A percentile compares a stretch with the other conserved stretches of the same genome.
phyloP scores from a whole-genome alignment of 495 filamentous ascomycete species.

The Pseudevernia furfuracea region DNA sequence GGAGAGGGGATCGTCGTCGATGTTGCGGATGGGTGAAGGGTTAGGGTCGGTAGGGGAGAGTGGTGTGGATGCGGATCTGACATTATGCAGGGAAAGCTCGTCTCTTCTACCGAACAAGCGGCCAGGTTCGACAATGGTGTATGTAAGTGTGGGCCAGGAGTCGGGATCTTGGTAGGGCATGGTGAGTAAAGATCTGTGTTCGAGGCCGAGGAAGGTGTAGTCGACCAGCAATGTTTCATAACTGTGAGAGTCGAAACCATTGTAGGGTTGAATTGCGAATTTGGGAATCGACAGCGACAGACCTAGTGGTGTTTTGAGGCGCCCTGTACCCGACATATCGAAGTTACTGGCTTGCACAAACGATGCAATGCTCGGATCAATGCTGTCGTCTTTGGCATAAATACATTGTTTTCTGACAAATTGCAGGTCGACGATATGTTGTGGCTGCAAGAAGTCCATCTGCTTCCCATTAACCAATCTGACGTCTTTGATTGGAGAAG shows the following conservation, averaged over 20 bases:
- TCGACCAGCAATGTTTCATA: constrained; percentile 3
- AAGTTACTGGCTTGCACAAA: constrained; percentile 23
- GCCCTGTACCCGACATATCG: constrained; percentile 19
- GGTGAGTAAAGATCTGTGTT: constrained; percentile 13
- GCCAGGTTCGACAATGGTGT: constrained; percentile 20
- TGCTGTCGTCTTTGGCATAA: not conserved
- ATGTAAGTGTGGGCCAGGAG: constrained; percentile 14
- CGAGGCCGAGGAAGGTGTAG: constrained; percentile 18
- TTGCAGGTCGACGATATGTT: constrained; percentile 16
- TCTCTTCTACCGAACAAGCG: constrained; percentile 17
- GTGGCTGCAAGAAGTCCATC: constrained; percentile 22
- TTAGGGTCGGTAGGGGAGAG: not conserved
- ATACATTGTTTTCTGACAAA: constrained; percentile 14
- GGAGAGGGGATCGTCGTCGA: not conserved
- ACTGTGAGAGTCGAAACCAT: not conserved
- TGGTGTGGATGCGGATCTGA: not conserved
- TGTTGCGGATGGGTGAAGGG: not conserved
- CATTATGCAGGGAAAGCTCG: constrained; percentile 14
- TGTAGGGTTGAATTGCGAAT: constrained; percentile 1
- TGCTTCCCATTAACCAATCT: constrained; percentile 16
- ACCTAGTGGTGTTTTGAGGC: constrained; percentile 16
- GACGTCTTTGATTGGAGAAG: constrained; percentile 8
- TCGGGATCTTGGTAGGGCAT: constrained; percentile 1
- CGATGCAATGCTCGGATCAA: constrained; percentile 18
- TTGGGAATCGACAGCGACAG: constrained; percentile 18